Percentiles rank a stretch among this genome's conserved stretches.
Evolutionary conservation across 208 protist genomes (phyloP).

Genomic region (Wallacemonas sp.): DNA sequence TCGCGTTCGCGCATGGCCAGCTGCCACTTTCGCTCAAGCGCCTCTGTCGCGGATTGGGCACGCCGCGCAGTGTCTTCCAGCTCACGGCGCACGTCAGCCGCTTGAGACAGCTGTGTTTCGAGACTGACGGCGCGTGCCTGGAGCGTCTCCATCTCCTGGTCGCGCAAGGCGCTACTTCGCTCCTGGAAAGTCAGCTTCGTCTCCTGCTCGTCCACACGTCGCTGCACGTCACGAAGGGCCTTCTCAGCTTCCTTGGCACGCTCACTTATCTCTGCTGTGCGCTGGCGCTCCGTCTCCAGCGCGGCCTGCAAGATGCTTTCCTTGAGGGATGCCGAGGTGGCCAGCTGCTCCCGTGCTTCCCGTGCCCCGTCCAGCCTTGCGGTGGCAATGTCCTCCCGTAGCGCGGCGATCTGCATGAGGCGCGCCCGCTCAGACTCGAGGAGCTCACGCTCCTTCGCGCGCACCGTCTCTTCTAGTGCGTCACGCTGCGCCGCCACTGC

Average conservation of each 20-base stretch:
- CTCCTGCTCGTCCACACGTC: conserved; percentile 6
- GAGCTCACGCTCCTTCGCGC: conserved; percentile 30
- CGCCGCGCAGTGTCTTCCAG: conserved; percentile 24
- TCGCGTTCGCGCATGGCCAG: conserved; percentile 9
- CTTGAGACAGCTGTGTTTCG: conserved; percentile 4
- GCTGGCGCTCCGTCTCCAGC: conserved; percentile 49
- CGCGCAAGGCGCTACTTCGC: background rate
- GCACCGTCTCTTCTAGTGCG: conserved; percentile 34
- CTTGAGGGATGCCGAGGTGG: conserved; percentile 55
- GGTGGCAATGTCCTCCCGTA: conserved; percentile 43
- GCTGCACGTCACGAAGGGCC: conserved; percentile 8
- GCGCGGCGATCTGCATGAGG: conserved; percentile 36
- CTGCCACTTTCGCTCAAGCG: conserved; percentile 19
- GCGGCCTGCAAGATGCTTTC: conserved; percentile 42
- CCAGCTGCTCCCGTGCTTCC: conserved; percentile 47
- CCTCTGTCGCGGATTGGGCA: conserved; percentile 22
- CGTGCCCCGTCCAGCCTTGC: conserved; percentile 38
- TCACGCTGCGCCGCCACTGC: conserved; percentile 3
- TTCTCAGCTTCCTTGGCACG: conserved; percentile 6
- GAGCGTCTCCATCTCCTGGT: conserved; percentile 7
- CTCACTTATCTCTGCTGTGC: conserved; percentile 11
- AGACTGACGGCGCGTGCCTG: conserved; percentile 16
- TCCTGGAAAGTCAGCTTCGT: background rate
- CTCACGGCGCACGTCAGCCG: conserved; percentile 5
- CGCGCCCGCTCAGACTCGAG: conserved; percentile 47